Base-by-base conservation (phyloP, 129 eudicot species). In the Flaveria brownii region DNA sequence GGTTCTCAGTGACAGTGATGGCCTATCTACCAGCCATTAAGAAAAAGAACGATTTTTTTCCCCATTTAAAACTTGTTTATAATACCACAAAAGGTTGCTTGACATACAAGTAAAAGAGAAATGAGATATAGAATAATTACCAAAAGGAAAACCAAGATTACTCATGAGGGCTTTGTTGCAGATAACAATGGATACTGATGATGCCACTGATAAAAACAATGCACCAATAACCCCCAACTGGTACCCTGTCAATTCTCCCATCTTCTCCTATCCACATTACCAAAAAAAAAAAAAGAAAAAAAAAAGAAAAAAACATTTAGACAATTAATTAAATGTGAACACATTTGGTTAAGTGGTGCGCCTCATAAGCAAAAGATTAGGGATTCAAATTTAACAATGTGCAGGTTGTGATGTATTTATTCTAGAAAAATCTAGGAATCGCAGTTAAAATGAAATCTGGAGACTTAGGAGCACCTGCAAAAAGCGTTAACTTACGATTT, bases 141-240 rank as follows among this genome's bases (percentile, higher is more conserved):
- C 98, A 82, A 93, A 93, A 14, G 88, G 89, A 73, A 93, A 93
- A 73, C 97, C 98, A 68, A 93, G 98, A 82, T 90, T 90, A 80
- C 88, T 93, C 98, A 93, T 93, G 78, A 93, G 70, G 69, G 98
- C 98, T 80, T 93, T 93, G 91, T 93, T 93, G 91, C 95, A 88
- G 45, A 93, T 90, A 70, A 93, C 98, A 60, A 93, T 93, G 43
- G 98, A 93, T 1, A 93, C 98, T 0, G 98, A 93, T 63, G 98
- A 93, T 41, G 98, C 97, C 80, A 93, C 98, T 1, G 98, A 93
- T 2, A 93, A 90, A 71, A 90, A 90, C 86, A 93, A 68, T 66
- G 98, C 98, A 47, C 98, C 97, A 4, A 93, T 79, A 20, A 90
- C 96, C 46, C 98, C 98, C 80, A 93, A 77, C 79, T 88, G 96